Base-by-base conservation (phyloP, 805 yeast species). In the Hanseniaspora taiwanica region DNA sequence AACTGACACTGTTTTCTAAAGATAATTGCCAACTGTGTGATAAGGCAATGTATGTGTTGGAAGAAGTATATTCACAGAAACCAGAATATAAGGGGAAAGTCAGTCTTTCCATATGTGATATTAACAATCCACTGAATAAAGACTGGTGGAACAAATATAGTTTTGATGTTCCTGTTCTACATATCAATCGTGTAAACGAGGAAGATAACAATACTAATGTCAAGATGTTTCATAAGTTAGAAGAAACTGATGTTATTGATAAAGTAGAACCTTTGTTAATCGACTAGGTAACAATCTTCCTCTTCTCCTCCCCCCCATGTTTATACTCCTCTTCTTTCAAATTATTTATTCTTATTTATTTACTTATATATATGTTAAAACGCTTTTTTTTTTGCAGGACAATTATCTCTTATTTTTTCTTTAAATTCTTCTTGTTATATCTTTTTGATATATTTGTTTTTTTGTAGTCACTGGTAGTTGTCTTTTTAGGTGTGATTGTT, bases 161-260 rank as follows among this genome's bases (percentile, higher is more conserved):
- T 48, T 80, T 75, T 53, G 93, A 81, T 52, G 79, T 81, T 5
- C 93, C 93, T 0, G 93, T 81, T 0, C 52, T 81, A 33, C 87
- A 81, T 53, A 64, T 81, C 7, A 25, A 14, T 14, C 14, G n/a
- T 4, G 29, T 7, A 3, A 25, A 25, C n/a, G n/a, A 13, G 5
- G n/a, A 7, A 13, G 10, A 25, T 4, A 14, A 5, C 14, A 25
- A 10, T 23, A 23, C n/a, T 25, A 25, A 7, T 25, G 78, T 76
- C 48, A 63, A 74, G 49, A 74, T 76, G 52, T 79, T 81, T 80
- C 89, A 81, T 57, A 66, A 74, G 40, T 68, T 81, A 42, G 62
- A 75, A 41, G 66, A 68, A 35, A 71, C 69, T 4, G 76, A 76
- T 43, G 53, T 80, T 3, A 46, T 66, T 12, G 74, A 71, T 17